A percentile compares a stretch with the other conserved stretches of the same genome.
Conservation (phyloP, 768 basidiomycete genomes). For the Rhizopogon roseolus region DNA sequence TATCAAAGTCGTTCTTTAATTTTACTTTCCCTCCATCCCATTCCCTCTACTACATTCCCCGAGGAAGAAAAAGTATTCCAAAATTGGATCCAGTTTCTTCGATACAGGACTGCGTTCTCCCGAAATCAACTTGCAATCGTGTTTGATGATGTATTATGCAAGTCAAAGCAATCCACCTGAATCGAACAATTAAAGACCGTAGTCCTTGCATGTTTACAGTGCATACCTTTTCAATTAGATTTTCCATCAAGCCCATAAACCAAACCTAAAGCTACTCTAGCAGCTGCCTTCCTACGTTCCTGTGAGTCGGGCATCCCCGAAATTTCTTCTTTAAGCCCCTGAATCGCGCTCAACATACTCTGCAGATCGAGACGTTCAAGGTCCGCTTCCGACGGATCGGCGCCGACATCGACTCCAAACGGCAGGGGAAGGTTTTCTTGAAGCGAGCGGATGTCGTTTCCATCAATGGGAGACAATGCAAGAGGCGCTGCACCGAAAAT, state of each 20-base stretch:
- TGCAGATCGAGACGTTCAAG: constrained; percentile 57
- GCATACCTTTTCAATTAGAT: neutral
- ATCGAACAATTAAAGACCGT: too few relatives aligned
- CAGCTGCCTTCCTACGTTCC: constrained; percentile 64
- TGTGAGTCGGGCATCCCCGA: constrained; percentile 57
- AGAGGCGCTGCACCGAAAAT: constrained; percentile 40
- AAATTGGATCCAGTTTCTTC: too few relatives aligned
- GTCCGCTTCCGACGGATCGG: constrained; percentile 31
- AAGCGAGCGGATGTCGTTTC: neutral
- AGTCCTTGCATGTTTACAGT: neutral
- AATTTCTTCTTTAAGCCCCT: constrained; percentile 74
- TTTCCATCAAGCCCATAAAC: constrained; percentile 52
- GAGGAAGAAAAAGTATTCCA: too few relatives aligned
- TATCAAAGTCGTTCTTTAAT: too few relatives aligned
- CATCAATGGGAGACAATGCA: constrained; percentile 14
- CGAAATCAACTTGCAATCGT: too few relatives aligned
- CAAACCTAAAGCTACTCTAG: constrained; percentile 65
- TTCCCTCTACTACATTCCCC: too few relatives aligned
- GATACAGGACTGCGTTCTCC: too few relatives aligned
- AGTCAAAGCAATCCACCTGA: too few relatives aligned
- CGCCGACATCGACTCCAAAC: constrained; percentile 11
- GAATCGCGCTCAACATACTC: constrained; percentile 53
- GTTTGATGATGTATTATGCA: too few relatives aligned
- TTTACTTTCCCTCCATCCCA: too few relatives aligned
- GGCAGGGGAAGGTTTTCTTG: neutral